These are phyloP conservation scores for Kondoa malvinella DNA, from an alignment of 768 basidiomycete genomes.

Conservation along the genomic window DNA sequence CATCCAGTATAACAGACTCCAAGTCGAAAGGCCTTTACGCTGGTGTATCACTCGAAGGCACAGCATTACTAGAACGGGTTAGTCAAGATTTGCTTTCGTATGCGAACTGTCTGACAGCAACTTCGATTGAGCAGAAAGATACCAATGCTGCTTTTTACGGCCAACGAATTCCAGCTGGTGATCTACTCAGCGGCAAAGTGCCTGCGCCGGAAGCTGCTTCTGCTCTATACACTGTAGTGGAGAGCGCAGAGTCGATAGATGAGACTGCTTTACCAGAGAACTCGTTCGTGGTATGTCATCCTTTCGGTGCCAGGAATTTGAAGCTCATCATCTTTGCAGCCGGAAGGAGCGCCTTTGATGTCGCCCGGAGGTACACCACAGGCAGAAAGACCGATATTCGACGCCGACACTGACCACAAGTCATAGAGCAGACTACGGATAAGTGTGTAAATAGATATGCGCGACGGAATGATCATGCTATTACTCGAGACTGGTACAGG, in stretches of 20 bases:
- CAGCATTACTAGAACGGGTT: slow-evolving; percentile 67
- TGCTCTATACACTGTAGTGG: slow-evolving; percentile 83
- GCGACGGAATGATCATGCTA: background rate
- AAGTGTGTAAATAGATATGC: background rate
- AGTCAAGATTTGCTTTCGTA: slow-evolving; percentile 1
- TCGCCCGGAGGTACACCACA: background rate
- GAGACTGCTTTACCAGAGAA: slow-evolving; percentile 30
- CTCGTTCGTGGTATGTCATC: background rate
- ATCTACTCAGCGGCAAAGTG: slow-evolving; percentile 81
- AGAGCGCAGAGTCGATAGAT: slow-evolving; percentile 37
- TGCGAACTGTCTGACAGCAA: background rate
- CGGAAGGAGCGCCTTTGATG: background rate
- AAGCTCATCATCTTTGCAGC: background rate
- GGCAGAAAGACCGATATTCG: background rate
- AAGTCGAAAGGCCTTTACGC: slow-evolving; percentile 65
- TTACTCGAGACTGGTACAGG: background rate
- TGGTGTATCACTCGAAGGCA: slow-evolving; percentile 84
- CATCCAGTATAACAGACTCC: slow-evolving; percentile 17
- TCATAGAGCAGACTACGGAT: too few species aligned
- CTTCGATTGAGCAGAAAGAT: slow-evolving; percentile 44
- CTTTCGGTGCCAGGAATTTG: background rate
- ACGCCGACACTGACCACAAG: background rate
- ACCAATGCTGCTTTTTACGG: slow-evolving; percentile 95
- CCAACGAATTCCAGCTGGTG: slow-evolving; percentile 65
- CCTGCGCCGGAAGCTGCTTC: slow-evolving; percentile 68